These are phyloP conservation scores for Candida easanensis DNA, from an alignment of 805 yeast genomes.

Conservation along the genomic window DNA sequence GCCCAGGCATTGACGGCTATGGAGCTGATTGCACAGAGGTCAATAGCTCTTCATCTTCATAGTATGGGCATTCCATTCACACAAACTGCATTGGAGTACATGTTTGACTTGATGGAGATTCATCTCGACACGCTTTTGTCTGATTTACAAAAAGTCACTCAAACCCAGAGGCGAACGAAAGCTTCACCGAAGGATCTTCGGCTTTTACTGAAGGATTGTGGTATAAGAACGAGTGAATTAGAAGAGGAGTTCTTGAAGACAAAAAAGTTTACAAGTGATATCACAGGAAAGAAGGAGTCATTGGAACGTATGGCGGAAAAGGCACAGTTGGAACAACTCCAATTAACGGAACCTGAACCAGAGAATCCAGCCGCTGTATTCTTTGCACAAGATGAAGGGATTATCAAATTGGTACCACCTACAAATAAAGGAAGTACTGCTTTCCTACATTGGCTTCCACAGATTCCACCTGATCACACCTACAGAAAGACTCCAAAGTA, in stretches of 20 bases:
- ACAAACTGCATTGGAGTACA: conserved; percentile 36
- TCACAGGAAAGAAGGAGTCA: conserved; percentile 17
- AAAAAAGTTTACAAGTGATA: conserved; percentile 15
- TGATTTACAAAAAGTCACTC: conserved; percentile 48
- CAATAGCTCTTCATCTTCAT: conserved; percentile 37
- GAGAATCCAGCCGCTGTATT: conserved; percentile 52
- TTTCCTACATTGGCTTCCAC: conserved; percentile 79
- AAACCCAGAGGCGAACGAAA: conserved; percentile 56
- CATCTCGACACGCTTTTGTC: conserved; percentile 38
- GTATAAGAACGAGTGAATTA: conserved; percentile 39
- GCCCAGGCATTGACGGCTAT: conserved; percentile 24
- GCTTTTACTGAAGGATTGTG: conserved; percentile 42
- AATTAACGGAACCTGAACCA: conserved; percentile 25
- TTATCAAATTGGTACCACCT: conserved; percentile 56
- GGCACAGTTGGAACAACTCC: conserved; percentile 13
- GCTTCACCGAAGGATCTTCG: conserved; percentile 52
- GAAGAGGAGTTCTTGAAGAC: conserved; percentile 33
- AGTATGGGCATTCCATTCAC: conserved; percentile 31
- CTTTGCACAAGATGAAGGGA: conserved; percentile 47
- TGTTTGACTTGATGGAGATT: conserved; percentile 33
- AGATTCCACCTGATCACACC: conserved; percentile 92
- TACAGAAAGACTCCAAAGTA: conserved; percentile 74
- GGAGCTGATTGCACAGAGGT: conserved; percentile 31
- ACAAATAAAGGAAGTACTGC: conserved; percentile 38
- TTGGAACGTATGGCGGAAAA: conserved; percentile 15